Evolutionary conservation across 1,284 basidiomycete species (phyloP).

Genomic region (Leccinum insigne): DNA sequence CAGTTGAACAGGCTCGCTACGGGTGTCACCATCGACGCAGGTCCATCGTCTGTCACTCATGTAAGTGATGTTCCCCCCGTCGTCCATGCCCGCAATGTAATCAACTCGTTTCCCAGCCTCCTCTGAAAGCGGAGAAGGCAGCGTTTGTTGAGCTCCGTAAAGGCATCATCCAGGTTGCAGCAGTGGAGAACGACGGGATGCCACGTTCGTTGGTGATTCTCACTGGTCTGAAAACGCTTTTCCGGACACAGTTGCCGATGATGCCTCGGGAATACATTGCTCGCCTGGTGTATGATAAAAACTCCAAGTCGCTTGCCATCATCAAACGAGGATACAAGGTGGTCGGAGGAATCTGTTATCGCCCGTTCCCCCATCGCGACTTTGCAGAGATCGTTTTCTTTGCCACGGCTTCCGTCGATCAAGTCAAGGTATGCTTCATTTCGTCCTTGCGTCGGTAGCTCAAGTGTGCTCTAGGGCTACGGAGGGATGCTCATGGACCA

Average conservation of each 20-base stretch:
- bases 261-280: slow-evolving; percentile 99
- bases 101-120: slow-evolving; percentile 39
- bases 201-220: slow-evolving; percentile 84
- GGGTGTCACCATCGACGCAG: slow-evolving; percentile 78
- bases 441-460: not conserved
- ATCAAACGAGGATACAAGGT: slow-evolving; percentile 96
- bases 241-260: slow-evolving; percentile 97
- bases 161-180: slow-evolving; percentile 83
- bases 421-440: slow-evolving; percentile 80
- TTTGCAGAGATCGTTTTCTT: slow-evolving; percentile 99
- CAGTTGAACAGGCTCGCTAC: slow-evolving; percentile 73
- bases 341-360: slow-evolving; percentile 97
- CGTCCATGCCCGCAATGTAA: not conserved
- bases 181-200: slow-evolving; percentile 84
- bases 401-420: slow-evolving; percentile 95
- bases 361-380: slow-evolving; percentile 92
- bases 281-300: slow-evolving; percentile 90
- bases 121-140: slow-evolving; percentile 67
- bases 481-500: slow-evolving; percentile 99
- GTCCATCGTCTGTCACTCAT: slow-evolving; percentile 45
- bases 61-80: slow-evolving; percentile 36
- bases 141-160: slow-evolving; percentile 83
- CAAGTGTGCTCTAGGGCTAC: slow-evolving; percentile 69
- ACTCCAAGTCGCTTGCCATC: slow-evolving; percentile 92
- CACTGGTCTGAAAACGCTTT: slow-evolving; percentile 94